phyloP scores from a whole-genome alignment of 441 rosid genomes.

The Raphanus hybrid region DNA sequence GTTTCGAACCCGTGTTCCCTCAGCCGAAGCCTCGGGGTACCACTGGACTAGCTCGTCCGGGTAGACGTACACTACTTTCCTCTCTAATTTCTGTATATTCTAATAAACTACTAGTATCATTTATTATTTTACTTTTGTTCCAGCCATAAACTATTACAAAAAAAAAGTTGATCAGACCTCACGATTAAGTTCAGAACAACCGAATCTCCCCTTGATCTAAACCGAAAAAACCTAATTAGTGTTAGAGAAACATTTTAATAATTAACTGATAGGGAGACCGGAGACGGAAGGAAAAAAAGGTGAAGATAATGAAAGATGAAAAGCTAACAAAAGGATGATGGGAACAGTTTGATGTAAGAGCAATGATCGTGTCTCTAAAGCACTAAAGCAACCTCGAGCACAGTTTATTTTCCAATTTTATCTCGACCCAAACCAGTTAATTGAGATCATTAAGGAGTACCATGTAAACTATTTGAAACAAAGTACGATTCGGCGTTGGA shows the following conservation, averaged over 20 bases:
- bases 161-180: not conserved
- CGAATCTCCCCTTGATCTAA: not conserved
- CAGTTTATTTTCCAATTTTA: slow-evolving; percentile 14
- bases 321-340: slow-evolving; percentile 30
- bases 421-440: slow-evolving; percentile 11
- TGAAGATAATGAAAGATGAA: slow-evolving; percentile 28
- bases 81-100: not conserved
- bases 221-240: not conserved
- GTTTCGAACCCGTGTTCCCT: too few species aligned
- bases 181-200: not conserved
- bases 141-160: not conserved
- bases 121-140: not conserved
- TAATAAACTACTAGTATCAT: not conserved
- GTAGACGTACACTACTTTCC: too few species aligned
- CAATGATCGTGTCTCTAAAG: slow-evolving; percentile 41
- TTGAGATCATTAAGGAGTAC: slow-evolving; percentile 14
- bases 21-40: too few species aligned
- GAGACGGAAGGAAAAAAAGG: slow-evolving; percentile 9
- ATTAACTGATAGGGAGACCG: not conserved
- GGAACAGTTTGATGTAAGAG: slow-evolving; percentile 41
- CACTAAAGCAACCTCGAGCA: slow-evolving; percentile 30
- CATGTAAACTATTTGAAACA: slow-evolving; percentile 16
- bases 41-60: too few species aligned
- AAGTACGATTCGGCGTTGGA: slow-evolving; percentile 38
- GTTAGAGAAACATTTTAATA: slow-evolving; percentile 11